Base-by-base conservation (phyloP, 2,329 filamentous ascomycete genomes). In the Zelopaecilomyces penicillatus region DNA sequence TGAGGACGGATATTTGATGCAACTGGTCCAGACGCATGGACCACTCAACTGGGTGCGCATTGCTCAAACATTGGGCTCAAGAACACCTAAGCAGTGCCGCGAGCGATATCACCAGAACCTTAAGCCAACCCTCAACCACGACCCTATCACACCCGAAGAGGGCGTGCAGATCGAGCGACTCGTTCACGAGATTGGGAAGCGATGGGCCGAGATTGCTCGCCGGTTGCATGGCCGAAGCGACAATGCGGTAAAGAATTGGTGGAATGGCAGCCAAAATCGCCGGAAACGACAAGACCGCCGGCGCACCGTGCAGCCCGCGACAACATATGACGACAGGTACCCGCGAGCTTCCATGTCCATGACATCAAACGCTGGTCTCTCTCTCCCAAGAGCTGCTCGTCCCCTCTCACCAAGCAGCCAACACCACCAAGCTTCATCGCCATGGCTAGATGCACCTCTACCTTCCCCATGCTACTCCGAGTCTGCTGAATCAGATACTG, bases 241-340 rank as follows among this genome's bases (percentile, higher is more conserved):
- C 70, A 96, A 96, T 59, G 85, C 87, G 29, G 87, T 96, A 51
- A 96, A 96, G 78, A 96, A 96, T 65, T 96, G 89, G 88, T 95
- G 87, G 40, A 49, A 49, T 30, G 89, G 90, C 41, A 87, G 84
- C 61, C 85, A 90, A 75, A 95, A 95, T 68, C 80, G 89, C 57
- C 76, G 84, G 57, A 75, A 72, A 58, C 70, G 81, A 52, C 63
- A 71, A 42, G 61, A 68, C 50, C 64, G 69, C 33, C 62, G 62
- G 32, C 43, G 6, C 36, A 26, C 9, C 12, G n/a, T 5, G 11
- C 11, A 7, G 28, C 27, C 42, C 29, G 6, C 35, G n/a, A 5
- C 42, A 38, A n/a, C 40, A 34, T 36, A 9, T 35, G 39, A 35
- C 1, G 30, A 35, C 11, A 27, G 29, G 8, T 40, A 39, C 39